Conservation (phyloP, 208 protist species). For the Porcisia hertigi region DNA sequence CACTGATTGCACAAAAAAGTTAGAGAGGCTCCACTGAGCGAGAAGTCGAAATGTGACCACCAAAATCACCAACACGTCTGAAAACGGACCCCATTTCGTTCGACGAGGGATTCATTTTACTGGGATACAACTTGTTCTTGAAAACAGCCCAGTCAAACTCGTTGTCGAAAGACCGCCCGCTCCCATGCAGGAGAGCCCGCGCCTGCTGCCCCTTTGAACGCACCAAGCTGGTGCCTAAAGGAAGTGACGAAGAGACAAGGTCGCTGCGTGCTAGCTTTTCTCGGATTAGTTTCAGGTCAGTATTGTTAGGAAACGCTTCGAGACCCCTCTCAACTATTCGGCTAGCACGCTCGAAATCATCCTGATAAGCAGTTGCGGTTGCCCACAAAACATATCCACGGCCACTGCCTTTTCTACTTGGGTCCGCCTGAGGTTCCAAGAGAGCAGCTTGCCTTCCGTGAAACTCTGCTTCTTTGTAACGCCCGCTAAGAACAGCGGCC, state of each 20-base stretch:
- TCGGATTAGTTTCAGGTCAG: slow-evolving; percentile 27
- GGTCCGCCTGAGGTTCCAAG: slow-evolving; percentile 28
- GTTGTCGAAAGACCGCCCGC: slow-evolving; percentile 78
- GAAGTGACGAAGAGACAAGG: background rate
- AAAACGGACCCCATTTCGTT: slow-evolving; percentile 90
- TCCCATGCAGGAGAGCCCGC: slow-evolving; percentile 51
- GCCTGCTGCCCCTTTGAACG: slow-evolving; percentile 55
- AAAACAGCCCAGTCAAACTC: slow-evolving; percentile 85
- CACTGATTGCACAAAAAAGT: slow-evolving; percentile 11
- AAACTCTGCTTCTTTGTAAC: slow-evolving; percentile 80
- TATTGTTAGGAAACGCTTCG: slow-evolving; percentile 35
- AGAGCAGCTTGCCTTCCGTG: slow-evolving; percentile 77
- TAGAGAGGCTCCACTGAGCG: slow-evolving; percentile 63
- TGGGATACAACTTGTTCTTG: slow-evolving; percentile 81
- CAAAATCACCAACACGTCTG: slow-evolving; percentile 78
- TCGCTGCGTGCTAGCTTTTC: slow-evolving; percentile 15
- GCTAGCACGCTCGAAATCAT: slow-evolving; percentile 68
- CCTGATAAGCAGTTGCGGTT: slow-evolving; percentile 76
- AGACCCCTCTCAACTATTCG: slow-evolving; percentile 74
- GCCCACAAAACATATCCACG: slow-evolving; percentile 77
- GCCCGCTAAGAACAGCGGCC: slow-evolving; percentile 52
- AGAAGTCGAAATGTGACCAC: slow-evolving; percentile 75
- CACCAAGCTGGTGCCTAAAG: slow-evolving; percentile 17
- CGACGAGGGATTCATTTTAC: slow-evolving; percentile 79
- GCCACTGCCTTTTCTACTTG: slow-evolving; percentile 14